Evolutionary conservation across 208 protist species (phyloP).

Genomic region (Trypanosoma cruzi): DNA sequence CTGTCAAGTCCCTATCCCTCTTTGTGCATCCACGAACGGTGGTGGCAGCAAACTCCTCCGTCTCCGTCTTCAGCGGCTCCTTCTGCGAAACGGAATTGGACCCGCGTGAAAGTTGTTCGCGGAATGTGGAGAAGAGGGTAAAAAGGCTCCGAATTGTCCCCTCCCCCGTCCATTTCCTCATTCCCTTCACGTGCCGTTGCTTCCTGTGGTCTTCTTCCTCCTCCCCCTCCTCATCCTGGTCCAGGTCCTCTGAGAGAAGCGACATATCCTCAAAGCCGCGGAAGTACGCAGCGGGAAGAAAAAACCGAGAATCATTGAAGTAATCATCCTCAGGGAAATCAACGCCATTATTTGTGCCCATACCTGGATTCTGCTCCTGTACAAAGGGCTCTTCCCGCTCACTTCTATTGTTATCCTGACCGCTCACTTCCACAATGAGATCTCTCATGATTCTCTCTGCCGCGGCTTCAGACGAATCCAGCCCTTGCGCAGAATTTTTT

Average conservation of each 20-base stretch:
- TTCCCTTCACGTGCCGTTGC: background rate
- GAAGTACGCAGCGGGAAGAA: slow-evolving; percentile 18
- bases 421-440: background rate
- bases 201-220: background rate
- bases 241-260: background rate
- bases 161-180: background rate
- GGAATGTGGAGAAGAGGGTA: background rate
- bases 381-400: background rate
- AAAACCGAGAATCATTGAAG: slow-evolving; percentile 17
- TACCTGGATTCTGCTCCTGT: background rate
- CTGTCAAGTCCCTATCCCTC: background rate
- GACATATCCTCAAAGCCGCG: slow-evolving; percentile 7
- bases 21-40: background rate
- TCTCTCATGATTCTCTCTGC: slow-evolving; percentile 1
- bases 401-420: background rate
- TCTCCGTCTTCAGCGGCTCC: background rate
- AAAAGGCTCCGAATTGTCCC: background rate
- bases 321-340: slow-evolving; percentile 23
- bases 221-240: background rate
- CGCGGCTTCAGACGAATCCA: background rate
- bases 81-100: background rate
- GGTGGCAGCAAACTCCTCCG: background rate
- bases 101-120: background rate
- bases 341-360: background rate
- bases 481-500: background rate